A percentile compares a stretch with the other conserved stretches of the same genome.
Conservation (phyloP, 139 green algal species). For the Pseudopediastrum boryanum region DNA sequence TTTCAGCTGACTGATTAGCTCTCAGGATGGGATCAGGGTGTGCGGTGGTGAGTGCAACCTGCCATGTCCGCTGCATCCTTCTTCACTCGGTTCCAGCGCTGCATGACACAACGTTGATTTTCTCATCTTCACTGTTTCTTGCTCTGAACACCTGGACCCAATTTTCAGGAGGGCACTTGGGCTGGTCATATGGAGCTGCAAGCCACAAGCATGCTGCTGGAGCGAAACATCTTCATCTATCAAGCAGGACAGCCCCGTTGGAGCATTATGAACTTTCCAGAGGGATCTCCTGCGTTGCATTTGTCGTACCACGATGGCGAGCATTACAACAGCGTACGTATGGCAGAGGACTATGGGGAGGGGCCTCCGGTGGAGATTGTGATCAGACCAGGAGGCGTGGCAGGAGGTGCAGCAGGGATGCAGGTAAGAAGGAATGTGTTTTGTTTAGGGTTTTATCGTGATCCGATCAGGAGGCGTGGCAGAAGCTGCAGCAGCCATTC, state of each 20-base stretch:
- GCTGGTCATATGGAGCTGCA: slow-evolving; percentile 81
- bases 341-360: slow-evolving; percentile 46
- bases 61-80: no score
- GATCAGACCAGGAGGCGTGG: not conserved
- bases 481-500: no score
- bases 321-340: slow-evolving; percentile 75
- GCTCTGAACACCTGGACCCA: no score
- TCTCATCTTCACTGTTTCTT: no score
- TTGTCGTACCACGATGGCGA: slow-evolving; percentile 70
- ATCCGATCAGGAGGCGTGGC: not conserved
- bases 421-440: not conserved
- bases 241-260: slow-evolving; percentile 64
- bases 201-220: slow-evolving; percentile 28
- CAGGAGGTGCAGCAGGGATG: not conserved
- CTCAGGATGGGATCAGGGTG: no score
- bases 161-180: slow-evolving; percentile 58
- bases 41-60: no score
- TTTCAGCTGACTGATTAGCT: no score
- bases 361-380: not conserved
- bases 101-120: no score
- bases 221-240: slow-evolving; percentile 67
- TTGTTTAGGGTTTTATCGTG: not conserved
- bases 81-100: no score
- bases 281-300: slow-evolving; percentile 46
- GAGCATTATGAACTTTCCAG: slow-evolving; percentile 59